Evolutionary conservation across 768 basidiomycete species (phyloP).

Genomic region (Gloeophyllum trabeum): DNA sequence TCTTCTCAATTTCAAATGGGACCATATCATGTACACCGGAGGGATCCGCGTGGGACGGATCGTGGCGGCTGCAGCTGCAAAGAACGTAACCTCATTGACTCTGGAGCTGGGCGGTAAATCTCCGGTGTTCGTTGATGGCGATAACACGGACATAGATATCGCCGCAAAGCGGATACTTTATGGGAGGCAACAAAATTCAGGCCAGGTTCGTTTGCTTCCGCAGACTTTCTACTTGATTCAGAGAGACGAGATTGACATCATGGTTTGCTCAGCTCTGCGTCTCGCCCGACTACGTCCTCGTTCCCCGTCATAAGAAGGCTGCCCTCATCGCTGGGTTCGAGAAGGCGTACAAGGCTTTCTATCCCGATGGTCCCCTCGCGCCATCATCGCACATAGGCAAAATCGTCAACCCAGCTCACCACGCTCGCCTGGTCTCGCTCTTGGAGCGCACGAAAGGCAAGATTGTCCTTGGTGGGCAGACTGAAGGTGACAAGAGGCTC

Average conservation of each 20-base stretch:
- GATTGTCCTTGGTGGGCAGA: constrained; percentile 17
- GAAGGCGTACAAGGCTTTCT: constrained; percentile 3
- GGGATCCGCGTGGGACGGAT: constrained; percentile 31
- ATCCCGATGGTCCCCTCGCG: constrained; percentile 3
- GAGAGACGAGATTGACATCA: not conserved
- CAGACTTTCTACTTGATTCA: not conserved
- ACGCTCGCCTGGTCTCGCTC: constrained; percentile 1
- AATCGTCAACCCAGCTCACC: constrained; percentile 5
- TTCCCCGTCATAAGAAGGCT: constrained; percentile 8
- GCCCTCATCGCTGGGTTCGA: constrained; percentile 12
- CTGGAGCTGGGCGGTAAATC: constrained; percentile 48
- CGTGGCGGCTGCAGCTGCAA: constrained; percentile 39
- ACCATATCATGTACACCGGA: constrained; percentile 34
- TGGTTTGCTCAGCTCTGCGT: constrained; percentile 12
- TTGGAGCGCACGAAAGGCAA: constrained; percentile 12
- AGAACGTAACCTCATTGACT: constrained; percentile 41
- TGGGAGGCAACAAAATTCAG: constrained; percentile 15
- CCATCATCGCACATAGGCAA: constrained; percentile 2
- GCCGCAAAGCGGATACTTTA: constrained; percentile 15
- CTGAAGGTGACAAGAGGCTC: constrained; percentile 11
- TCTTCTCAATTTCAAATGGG: constrained; percentile 30
- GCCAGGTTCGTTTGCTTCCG: constrained; percentile 11
- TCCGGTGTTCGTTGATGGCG: constrained; percentile 15
- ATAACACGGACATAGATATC: constrained; percentile 9
- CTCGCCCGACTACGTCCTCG: constrained; percentile 18